These are phyloP conservation scores for Stellera chamaejasme DNA, from an alignment of 345 rosid genomes.

Conservation along the genomic window DNA sequence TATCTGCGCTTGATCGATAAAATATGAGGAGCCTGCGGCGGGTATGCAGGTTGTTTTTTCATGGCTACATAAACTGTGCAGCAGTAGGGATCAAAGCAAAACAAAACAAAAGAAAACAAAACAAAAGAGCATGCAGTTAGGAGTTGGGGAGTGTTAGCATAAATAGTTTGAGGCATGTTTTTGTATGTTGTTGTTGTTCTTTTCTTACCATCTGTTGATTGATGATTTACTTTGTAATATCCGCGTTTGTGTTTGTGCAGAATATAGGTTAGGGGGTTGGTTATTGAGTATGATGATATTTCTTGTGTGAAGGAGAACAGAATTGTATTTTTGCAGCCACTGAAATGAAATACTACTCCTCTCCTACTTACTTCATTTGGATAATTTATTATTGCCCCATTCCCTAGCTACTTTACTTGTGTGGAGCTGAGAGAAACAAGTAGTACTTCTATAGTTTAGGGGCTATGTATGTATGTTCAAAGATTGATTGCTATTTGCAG, in stretches of 20 bases:
- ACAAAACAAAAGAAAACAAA: too few relatives aligned
- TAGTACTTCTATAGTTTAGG: too few relatives aligned
- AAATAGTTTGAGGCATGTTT: slow-evolving; percentile 10
- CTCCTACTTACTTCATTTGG: too few relatives aligned
- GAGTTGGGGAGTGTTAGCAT: slow-evolving; percentile 6
- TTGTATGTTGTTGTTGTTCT: slow-evolving; percentile 3
- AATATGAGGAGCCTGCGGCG: too few relatives aligned
- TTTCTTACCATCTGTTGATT: neutral
- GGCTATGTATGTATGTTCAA: too few relatives aligned
- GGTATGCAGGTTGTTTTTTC: neutral
- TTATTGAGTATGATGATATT: neutral
- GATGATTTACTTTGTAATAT: slow-evolving; percentile 6
- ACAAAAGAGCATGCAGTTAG: neutral
- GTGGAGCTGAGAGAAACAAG: too few relatives aligned
- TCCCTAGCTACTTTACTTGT: too few relatives aligned
- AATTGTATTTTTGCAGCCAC: too few relatives aligned
- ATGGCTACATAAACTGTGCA: slow-evolving; percentile 15
- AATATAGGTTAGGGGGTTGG: slow-evolving; percentile 9
- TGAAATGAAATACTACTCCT: too few relatives aligned
- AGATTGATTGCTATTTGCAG: too few relatives aligned
- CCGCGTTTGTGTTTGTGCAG: slow-evolving; percentile 6
- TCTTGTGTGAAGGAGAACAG: too few relatives aligned
- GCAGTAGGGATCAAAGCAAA: neutral
- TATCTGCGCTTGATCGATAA: neutral
- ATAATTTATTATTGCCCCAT: too few relatives aligned